Evolutionary conservation across 2,329 filamentous ascomycete genomes (phyloP).

Genomic region (Colletotrichum caudatum): DNA sequence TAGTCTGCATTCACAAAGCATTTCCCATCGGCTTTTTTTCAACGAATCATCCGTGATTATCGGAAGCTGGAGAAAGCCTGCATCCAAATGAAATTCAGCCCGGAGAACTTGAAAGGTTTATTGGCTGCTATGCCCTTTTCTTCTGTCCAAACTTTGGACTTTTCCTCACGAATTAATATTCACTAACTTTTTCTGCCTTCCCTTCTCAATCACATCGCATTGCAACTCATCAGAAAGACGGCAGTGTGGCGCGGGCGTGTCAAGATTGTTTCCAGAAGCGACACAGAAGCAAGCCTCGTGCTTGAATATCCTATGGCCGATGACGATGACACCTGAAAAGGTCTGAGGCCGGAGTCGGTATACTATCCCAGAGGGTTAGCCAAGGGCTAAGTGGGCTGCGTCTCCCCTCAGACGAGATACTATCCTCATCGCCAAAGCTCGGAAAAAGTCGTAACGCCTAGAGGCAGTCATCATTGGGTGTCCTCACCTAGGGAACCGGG

Average conservation of each 20-base stretch:
- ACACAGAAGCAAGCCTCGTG: not conserved
- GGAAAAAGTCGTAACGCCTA: constrained; percentile 5
- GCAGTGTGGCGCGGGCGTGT: not conserved
- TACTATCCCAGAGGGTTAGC: constrained; percentile 10
- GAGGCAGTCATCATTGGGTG: too few species aligned
- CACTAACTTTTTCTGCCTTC: not conserved
- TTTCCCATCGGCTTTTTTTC: not conserved
- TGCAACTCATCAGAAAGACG: not conserved
- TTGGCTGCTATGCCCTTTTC: not conserved
- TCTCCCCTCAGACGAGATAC: constrained; percentile 18
- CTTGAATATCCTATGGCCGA: not conserved
- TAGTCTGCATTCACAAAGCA: not conserved
- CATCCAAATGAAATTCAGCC: not conserved
- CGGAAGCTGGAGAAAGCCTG: not conserved
- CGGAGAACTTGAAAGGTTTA: not conserved
- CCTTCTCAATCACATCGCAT: not conserved
- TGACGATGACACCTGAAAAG: not conserved
- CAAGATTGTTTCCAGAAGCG: not conserved
- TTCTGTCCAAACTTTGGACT: not conserved
- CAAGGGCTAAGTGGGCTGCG: constrained; percentile 18
- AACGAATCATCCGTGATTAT: not conserved
- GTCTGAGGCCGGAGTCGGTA: not conserved
- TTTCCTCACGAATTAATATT: not conserved
- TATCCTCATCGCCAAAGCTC: constrained; percentile 1
- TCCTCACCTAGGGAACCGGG: too few species aligned